Evolutionary conservation across 768 basidiomycete species (phyloP), one percentile per base, ranked within the genome.

Genomic region (Paxillus rubicundulus): DNA sequence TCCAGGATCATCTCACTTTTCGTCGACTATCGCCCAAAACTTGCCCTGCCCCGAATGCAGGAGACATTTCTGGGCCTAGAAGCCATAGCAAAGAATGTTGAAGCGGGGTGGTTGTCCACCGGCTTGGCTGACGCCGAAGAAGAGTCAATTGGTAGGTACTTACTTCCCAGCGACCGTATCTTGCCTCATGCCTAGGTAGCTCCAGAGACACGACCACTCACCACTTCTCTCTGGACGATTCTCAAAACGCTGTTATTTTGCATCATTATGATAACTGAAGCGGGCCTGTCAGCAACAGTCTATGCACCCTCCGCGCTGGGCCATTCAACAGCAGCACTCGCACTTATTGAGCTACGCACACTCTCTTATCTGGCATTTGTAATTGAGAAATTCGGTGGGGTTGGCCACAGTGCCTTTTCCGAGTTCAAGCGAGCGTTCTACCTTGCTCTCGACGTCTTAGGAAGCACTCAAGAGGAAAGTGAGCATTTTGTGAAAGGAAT

Each of bases 201-300:
- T 8, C 68, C 72, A 14, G 75, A 76, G 33, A 74, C 77, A 0
- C 76, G 72, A 28, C 72, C 75, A 21, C 53, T 81, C 17, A 64
- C 74, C 2, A 76, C 74, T n/a, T 68, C 74, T 21, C 73, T 84
- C 9, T 92, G 89, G 90, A 71, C 72, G 2, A 74, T 79, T 21
- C 75, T 90, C 61, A 92, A 91, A 68, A 88, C 85, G 0, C 64
- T 89, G 0, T 72, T 92, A n/a, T 92, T 92, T 67, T 78, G 81
- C 24, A 80, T 70, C 3, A 74, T 91, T 40, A 85, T 90, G 84
- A 66, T 92, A 18, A 70, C 80, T 4, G 85, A 90, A 54, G 75
- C 82, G 6, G 72, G 81, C 9, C 74, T 92, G 18, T 77, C 77
- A 8, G 68, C 80, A 2, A 68, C 80, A 5, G 69, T 84, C 21